Evolutionary conservation across 2,329 filamentous ascomycete species (phyloP).

Genomic region (Arthrobotrys musiformis): DNA sequence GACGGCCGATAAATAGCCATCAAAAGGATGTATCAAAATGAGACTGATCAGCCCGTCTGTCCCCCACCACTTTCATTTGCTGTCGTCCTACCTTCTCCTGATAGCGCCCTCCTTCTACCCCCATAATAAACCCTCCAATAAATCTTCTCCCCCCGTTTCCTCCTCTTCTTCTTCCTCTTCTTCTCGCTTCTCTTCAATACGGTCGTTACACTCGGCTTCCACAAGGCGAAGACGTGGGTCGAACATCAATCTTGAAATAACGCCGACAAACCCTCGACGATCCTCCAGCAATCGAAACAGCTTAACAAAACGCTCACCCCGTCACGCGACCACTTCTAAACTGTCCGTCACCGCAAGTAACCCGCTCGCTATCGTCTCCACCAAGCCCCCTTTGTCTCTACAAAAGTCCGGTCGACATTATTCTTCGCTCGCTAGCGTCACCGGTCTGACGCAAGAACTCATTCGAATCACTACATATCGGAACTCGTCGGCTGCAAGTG

Average conservation of each 20-base stretch:
- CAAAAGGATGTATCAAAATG: slow-evolving; percentile 53
- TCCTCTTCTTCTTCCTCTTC: background rate
- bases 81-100: slow-evolving; percentile 40
- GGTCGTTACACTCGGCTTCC: slow-evolving; percentile 28
- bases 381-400: background rate
- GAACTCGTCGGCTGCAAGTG: slow-evolving; percentile 1
- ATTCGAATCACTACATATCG: slow-evolving; percentile 45
- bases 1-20: slow-evolving; percentile 8
- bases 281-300: slow-evolving; percentile 7
- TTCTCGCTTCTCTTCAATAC: slow-evolving; percentile 1
- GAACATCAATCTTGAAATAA: background rate
- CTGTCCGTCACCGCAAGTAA: background rate
- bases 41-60: slow-evolving; percentile 52
- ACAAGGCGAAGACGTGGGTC: slow-evolving; percentile 11
- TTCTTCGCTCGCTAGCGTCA: slow-evolving; percentile 31
- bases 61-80: slow-evolving; percentile 29
- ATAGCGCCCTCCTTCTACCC: slow-evolving; percentile 36
- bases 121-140: slow-evolving; percentile 10
- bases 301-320: background rate
- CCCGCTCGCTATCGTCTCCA: background rate
- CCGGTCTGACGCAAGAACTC: slow-evolving; percentile 44
- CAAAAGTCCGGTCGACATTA: background rate
- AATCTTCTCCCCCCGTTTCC: slow-evolving; percentile 6
- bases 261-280: background rate
- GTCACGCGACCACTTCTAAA: slow-evolving; percentile 7